Evolutionary conservation across 2,329 filamentous ascomycete species (phyloP).

Genomic region (Fusarium sp.): DNA sequence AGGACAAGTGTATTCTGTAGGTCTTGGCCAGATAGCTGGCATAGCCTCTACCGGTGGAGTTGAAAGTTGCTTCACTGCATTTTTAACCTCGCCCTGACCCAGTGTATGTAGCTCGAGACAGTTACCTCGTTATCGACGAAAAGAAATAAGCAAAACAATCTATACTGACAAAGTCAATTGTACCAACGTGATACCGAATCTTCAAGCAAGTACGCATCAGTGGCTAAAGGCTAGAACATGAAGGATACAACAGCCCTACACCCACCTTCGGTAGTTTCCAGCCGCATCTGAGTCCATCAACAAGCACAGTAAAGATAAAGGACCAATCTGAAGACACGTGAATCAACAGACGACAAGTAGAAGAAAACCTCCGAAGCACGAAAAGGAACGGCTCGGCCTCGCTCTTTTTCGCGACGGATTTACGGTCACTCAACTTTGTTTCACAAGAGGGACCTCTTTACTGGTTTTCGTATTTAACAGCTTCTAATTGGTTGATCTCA

Average conservation of each 20-base stretch:
- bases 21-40: no score
- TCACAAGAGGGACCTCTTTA: neutral
- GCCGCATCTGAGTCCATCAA: neutral
- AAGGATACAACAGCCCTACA: neutral
- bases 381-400: neutral
- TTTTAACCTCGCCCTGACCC: no score
- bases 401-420: neutral
- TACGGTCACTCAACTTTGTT: neutral
- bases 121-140: no score
- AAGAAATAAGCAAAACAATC: no score
- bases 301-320: neutral
- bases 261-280: neutral
- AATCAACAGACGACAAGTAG: accelerated
- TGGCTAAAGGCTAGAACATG: neutral
- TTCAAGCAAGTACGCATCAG: neutral
- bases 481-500: neutral
- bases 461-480: constrained; percentile 23
- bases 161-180: no score
- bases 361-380: neutral
- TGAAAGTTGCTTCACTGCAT: no score
- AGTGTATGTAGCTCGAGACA: no score
- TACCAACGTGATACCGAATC: no score
- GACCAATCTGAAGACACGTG: neutral
- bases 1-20: no score
- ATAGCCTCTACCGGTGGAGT: no score